Evolutionary conservation across 441 rosid genomes (phyloP), one percentile per base, ranked within the genome.

Genomic region (Raphanus hybrid): DNA sequence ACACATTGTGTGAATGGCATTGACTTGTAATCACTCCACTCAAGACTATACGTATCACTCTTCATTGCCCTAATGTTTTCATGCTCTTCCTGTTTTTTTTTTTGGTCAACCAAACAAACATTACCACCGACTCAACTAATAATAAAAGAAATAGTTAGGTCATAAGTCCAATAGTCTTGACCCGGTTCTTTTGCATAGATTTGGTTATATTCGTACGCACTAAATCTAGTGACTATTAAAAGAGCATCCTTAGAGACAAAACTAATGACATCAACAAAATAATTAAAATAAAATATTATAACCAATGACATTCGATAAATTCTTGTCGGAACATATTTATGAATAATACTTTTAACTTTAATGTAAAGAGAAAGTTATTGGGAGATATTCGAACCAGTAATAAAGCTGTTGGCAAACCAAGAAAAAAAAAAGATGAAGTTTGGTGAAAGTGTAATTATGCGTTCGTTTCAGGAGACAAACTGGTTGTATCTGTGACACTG

Each of bases 1-100:
- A 96, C 99, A 75, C 98, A 93, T 77, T 91, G 99, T 66, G 99
- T 96, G 85, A 96, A 96, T 9, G 94, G 89, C 99, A 96, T 96
- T n/a, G 98, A 88, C 84, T 93, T 96, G 79, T 96, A 96, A 80
- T 96, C 99, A 73, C 74, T 83, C 99, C 99, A 96, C 68, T 88
- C 91, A 10, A 96, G 90, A 45, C 84, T 87, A 57, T 85, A 84
- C 0, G 82, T 59, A 34, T 83, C 86, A 6, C 73, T 75, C 78
- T 90, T 93, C 82, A 37, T 85, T 12, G 86, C 89, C 64, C 92
- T 91, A n/a, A 96, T 91, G 80, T 74, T 83, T 14, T 89, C 97
- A 14, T 96, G 99, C 82, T 93, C 99, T 67, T 91, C 97, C 99
- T 93, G 91, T 70, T 74, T 41, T 7, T 37, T 57, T 61, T 50